Evolutionary conservation across 2,329 filamentous ascomycete species (phyloP).

Genomic region (Monosporascus sp.): DNA sequence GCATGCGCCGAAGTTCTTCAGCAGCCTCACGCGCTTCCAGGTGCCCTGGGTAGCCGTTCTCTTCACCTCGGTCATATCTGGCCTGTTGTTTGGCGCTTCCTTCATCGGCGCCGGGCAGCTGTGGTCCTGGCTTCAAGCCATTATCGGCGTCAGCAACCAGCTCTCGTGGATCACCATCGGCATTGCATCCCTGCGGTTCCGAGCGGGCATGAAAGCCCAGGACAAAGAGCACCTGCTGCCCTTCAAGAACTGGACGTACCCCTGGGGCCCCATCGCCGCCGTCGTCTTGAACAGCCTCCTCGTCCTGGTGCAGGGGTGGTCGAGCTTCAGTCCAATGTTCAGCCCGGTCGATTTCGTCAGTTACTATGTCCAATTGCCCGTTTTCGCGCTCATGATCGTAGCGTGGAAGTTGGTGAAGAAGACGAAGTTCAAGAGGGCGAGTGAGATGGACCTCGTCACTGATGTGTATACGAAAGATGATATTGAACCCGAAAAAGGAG

Average conservation of each 20-base stretch:
- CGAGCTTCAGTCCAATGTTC: constrained; percentile 55
- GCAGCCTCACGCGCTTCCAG: constrained; percentile 40
- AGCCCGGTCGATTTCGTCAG: constrained; percentile 56
- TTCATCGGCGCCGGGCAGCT: constrained; percentile 61
- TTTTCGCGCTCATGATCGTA: constrained; percentile 52
- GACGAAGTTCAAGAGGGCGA: constrained; percentile 37
- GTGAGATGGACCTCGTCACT: constrained; percentile 46
- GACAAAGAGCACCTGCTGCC: constrained; percentile 57
- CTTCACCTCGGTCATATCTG: constrained; percentile 46
- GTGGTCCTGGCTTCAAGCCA: constrained; percentile 63
- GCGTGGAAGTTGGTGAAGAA: constrained; percentile 48
- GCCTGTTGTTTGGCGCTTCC: constrained; percentile 59
- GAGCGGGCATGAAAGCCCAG: constrained; percentile 49
- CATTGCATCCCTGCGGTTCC: constrained; percentile 61
- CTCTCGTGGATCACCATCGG: constrained; percentile 62
- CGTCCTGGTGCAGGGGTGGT: constrained; percentile 60
- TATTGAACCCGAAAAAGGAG: constrained; percentile 22
- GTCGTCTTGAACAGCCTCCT: constrained; percentile 54
- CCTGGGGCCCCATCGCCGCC: constrained; percentile 52
- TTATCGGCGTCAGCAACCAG: constrained; percentile 64
- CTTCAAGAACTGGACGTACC: constrained; percentile 64
- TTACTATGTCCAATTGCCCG: constrained; percentile 56
- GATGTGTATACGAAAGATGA: constrained; percentile 33
- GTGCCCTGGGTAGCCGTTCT: constrained; percentile 52
- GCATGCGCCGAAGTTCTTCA: constrained; percentile 53